Percentiles rank a stretch among this genome's conserved stretches.
These are phyloP conservation scores for Thermothelomyces thermophilus DNA, from an alignment of 2,329 filamentous ascomycete genomes.

Conservation along the genomic window DNA sequence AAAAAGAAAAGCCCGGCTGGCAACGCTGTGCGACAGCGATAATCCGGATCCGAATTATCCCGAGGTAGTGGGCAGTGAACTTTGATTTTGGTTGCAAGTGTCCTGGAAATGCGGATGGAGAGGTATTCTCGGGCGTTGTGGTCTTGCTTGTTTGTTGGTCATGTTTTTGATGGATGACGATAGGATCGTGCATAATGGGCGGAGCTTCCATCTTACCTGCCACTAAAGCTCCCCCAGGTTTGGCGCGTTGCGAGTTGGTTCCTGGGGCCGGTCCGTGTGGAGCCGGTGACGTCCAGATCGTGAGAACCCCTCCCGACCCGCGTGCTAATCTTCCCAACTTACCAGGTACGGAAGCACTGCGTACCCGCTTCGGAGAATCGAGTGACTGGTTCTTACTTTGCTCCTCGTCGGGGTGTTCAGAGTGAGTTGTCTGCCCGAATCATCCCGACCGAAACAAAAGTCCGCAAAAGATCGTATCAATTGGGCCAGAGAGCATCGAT, in stretches of 20 bases:
- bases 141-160: neutral
- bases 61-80: neutral
- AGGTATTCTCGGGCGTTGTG: neutral
- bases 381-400: too few relatives aligned
- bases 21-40: neutral
- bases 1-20: neutral
- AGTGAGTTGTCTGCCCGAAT: too few relatives aligned
- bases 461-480: too few relatives aligned
- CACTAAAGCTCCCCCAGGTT: neutral
- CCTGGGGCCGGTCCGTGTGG: neutral
- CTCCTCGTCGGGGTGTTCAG: too few relatives aligned
- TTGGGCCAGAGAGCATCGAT: too few relatives aligned
- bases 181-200: neutral
- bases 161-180: neutral
- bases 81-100: neutral
- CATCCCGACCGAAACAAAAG: too few relatives aligned
- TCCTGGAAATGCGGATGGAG: neutral
- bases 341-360: too few relatives aligned
- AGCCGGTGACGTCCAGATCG: conserved; percentile 5
- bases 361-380: too few relatives aligned
- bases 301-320: neutral
- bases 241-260: neutral
- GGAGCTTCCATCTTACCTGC: neutral
- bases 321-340: neutral
- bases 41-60: neutral